Evolutionary conservation across 441 rosid species (phyloP), one percentile per base, ranked within the genome.

Genomic region (Bocquillonia castaneifolia): DNA sequence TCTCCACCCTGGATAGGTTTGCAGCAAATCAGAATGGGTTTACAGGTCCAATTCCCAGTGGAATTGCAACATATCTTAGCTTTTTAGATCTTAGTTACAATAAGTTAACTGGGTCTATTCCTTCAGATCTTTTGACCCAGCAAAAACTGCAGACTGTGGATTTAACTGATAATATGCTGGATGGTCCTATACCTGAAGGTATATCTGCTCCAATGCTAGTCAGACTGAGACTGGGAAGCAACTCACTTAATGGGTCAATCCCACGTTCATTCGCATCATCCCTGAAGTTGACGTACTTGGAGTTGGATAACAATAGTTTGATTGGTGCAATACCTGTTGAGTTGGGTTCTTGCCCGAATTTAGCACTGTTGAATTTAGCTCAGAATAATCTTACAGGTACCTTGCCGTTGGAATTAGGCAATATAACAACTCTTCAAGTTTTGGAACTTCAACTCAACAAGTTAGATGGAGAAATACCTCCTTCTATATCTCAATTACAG

Each of bases 191-290:
- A 59, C 93, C 98, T 53, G 72, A 9, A 32, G 59, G 56, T 50
- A 40, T 84, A 15, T 82, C 96, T n/a, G n/a, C n/a, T 14, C 0
- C 52, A 28, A 26, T 71, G 68, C 50, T 88, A 81, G 45, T 90
- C 15, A 81, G 91, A 77, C 37, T 93, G 80, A 84, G 93, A 76
- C 74, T 93, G 68, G 96, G 93, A 72, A 75, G 83, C 82, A 90
- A 90, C 66, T 42, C 0, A 0, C 82, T 87, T 23, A 34, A 2
- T 42, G 93, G 86, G 42, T 0, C 25, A 0, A 54, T 88, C 51
- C 83, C 88, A 22, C 29, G 81, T 45, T 22, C 63, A 12, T 63
- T 83, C 64, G 63, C 59, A 20, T 63, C 42, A 40, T 76, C 63
- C 29, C 6, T 13, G 47, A 70, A 34, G 0, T 81, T 90, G 74